Evolutionary conservation across 2,329 filamentous ascomycete species (phyloP).

Genomic region (Colletotrichum acutatum): DNA sequence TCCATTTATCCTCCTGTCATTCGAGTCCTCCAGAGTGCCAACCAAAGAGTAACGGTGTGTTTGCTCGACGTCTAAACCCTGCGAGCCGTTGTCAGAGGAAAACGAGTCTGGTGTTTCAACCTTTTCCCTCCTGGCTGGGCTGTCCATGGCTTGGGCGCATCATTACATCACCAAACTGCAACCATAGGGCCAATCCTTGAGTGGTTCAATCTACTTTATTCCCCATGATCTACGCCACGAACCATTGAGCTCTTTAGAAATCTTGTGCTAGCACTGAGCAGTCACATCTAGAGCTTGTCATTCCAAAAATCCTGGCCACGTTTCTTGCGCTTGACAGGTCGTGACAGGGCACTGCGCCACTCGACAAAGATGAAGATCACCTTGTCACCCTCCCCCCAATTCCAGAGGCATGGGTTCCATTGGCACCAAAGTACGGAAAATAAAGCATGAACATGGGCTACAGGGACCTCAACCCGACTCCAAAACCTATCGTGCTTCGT

Average conservation of each 20-base stretch:
- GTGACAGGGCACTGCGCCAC: constrained; percentile 11
- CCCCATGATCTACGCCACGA: constrained; percentile 12
- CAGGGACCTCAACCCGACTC: constrained; percentile 27
- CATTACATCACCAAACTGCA: constrained; percentile 18
- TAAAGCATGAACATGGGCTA: constrained; percentile 15
- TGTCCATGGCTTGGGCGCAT: constrained; percentile 6
- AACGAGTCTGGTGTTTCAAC: constrained; percentile 30
- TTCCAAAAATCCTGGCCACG: not conserved
- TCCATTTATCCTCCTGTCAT: constrained; percentile 4
- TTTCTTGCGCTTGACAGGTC: not conserved
- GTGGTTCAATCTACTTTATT: not conserved
- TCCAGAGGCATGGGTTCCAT: constrained; percentile 8
- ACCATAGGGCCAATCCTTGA: not conserved
- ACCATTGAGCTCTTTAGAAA: not conserved
- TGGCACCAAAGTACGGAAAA: constrained; percentile 12
- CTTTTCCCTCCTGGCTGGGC: constrained; percentile 10
- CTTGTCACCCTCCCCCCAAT: not conserved
- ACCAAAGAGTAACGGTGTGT: not conserved
- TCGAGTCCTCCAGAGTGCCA: not conserved
- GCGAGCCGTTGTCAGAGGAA: constrained; percentile 32
- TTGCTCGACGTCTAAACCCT: constrained; percentile 19
- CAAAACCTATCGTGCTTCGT: constrained; percentile 19
- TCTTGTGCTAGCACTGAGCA: not conserved
- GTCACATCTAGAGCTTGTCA: too few species aligned
- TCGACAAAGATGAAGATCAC: not conserved